Conservation (phyloP, 2,329 filamentous ascomycete species). For the Aspergillus fischeri region DNA sequence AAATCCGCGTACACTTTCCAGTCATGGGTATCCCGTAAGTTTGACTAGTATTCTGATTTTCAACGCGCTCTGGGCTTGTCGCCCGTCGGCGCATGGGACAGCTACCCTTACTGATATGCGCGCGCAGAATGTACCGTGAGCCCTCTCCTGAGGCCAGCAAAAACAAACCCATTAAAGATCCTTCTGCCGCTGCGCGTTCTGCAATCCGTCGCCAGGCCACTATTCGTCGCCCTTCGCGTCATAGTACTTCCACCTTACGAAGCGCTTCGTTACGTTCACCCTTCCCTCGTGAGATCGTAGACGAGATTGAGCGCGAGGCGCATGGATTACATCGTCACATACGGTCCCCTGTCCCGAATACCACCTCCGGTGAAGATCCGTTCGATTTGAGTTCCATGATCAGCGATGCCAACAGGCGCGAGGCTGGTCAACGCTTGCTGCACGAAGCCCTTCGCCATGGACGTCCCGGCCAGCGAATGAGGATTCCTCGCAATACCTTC, state of each 20-base stretch:
- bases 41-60: constrained; percentile 8
- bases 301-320: constrained; percentile 31
- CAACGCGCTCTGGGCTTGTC: constrained; percentile 12
- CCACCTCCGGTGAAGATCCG: constrained; percentile 25
- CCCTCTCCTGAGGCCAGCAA: constrained; percentile 42
- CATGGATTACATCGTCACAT: constrained; percentile 18
- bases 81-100: constrained; percentile 8
- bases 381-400: constrained; percentile 21
- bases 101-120: constrained; percentile 17
- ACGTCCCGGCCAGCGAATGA: constrained; percentile 30
- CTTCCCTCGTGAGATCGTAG: constrained; percentile 25
- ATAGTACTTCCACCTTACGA: constrained; percentile 24
- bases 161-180: constrained; percentile 49
- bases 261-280: constrained; percentile 26
- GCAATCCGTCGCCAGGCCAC: constrained; percentile 53
- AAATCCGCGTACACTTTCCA: constrained; percentile 9
- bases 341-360: constrained; percentile 24
- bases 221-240: constrained; percentile 30
- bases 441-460: constrained; percentile 32
- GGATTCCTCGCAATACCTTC: constrained; percentile 34
- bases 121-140: constrained; percentile 51
- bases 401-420: constrained; percentile 25
- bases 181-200: constrained; percentile 51
- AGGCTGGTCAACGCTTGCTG: constrained; percentile 33
- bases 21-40: constrained; percentile 44